phyloP scores from a whole-genome alignment of 2,329 filamentous ascomycete genomes.

The Triangularia verruculosa region DNA sequence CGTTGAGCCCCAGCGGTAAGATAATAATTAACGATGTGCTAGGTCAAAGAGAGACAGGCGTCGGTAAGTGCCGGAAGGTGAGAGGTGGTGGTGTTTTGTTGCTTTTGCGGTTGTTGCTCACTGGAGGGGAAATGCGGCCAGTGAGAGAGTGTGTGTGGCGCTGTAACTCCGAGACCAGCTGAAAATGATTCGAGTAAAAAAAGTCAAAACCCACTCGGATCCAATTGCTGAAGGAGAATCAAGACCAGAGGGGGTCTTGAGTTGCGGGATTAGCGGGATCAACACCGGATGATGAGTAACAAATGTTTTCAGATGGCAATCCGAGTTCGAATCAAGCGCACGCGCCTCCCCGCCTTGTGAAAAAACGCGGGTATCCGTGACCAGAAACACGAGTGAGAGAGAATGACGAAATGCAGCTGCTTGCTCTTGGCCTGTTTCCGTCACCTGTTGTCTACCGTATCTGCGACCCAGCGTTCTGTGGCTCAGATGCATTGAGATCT shows the following conservation, averaged over 20 bases:
- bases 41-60: background rate
- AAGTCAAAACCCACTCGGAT: background rate
- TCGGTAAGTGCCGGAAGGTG: constrained; percentile 2
- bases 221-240: background rate
- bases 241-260: background rate
- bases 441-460: constrained; percentile 5
- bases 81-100: background rate
- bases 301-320: background rate
- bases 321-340: background rate
- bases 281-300: background rate
- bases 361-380: background rate
- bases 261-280: background rate
- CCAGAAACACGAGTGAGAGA: background rate
- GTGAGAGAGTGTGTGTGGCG: background rate
- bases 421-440: background rate
- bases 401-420: constrained; percentile 4
- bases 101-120: background rate
- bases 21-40: background rate
- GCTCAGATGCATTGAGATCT: background rate
- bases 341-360: background rate
- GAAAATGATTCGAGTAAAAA: background rate
- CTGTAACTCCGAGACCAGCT: constrained; percentile 1
- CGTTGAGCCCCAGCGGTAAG: background rate
- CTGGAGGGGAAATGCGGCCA: background rate
- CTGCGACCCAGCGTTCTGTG: background rate